These are phyloP conservation scores for Wallacemonas rigidus DNA, from an alignment of 208 protist genomes.

Conservation along the genomic window DNA sequence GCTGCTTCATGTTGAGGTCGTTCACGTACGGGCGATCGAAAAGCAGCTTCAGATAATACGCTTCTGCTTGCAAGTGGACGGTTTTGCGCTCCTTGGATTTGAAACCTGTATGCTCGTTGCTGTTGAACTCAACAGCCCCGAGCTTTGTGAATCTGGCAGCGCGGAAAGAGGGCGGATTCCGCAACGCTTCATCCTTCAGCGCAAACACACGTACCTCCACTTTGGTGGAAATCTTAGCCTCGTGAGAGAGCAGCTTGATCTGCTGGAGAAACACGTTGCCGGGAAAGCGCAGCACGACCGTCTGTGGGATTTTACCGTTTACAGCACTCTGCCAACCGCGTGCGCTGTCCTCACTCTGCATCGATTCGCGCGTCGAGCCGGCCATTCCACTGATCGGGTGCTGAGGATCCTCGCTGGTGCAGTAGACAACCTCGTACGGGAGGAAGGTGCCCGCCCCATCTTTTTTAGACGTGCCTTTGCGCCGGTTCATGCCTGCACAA, in stretches of 20 bases:
- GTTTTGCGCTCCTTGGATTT: constrained; percentile 90
- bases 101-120: constrained; percentile 78
- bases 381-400: constrained; percentile 64
- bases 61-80: constrained; percentile 79
- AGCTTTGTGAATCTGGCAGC: constrained; percentile 73
- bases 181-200: constrained; percentile 27
- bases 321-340: constrained; percentile 79
- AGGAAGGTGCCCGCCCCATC: constrained; percentile 23
- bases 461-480: neutral
- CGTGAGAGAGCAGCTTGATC: constrained; percentile 83
- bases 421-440: constrained; percentile 84
- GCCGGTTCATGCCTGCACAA: neutral
- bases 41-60: constrained; percentile 89
- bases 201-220: constrained; percentile 85
- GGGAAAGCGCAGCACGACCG: constrained; percentile 81
- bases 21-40: constrained; percentile 77
- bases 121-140: constrained; percentile 80
- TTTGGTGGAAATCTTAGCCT: constrained; percentile 83
- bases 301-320: constrained; percentile 75
- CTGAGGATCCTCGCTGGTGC: constrained; percentile 72
- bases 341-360: constrained; percentile 9
- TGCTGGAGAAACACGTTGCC: constrained; percentile 86
- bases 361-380: constrained; percentile 22
- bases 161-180: constrained; percentile 65
- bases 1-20: constrained; percentile 62